Base-by-base conservation (phyloP, 1,284 basidiomycete genomes). In the Malassezia restricta region DNA sequence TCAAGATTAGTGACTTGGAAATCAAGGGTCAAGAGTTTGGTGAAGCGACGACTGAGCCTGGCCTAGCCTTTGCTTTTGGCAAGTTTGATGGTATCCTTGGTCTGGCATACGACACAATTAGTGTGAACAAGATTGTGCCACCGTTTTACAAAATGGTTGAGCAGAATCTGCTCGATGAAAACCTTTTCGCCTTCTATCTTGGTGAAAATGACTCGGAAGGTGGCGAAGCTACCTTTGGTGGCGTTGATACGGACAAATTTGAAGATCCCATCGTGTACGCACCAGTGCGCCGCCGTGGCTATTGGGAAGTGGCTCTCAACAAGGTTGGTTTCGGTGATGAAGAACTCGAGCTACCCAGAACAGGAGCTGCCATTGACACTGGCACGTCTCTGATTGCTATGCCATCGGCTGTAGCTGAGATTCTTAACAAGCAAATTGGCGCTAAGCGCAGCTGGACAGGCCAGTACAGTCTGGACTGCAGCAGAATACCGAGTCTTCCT, bases 71-170 rank as follows among this genome's bases (percentile, higher is more conserved):
- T 74, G 92, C 92, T 24, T 65, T 70, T 47, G 92, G 87, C 75
- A 88, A 86, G 83, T 89, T 73, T 72, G 91, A 96, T 74, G 92
- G 91, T 60, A 96, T 96, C 64, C 78, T 95, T 32, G 94, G 94
- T 65, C 83, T 99, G 56, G 94, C 77, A 9, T 98, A 95, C 74
- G 84, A 96, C 77, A 94, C 89, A 54, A 98, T 99, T 70, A 81
- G 87, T 9, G 94, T 99, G 62, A 90, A 94, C 77, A 82, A 83
- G 67, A 88, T 96, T 64, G 81, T 82, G 1, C 94, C 94, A 43
- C 92, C 94, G 1, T 91, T 98, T 77, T 96, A 95, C 77, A 84
- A 80, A 75, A 87, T 98, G 88, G 78, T 98, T 65, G 77, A 87
- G 74, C 79, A 91, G 71, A 80, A 79, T 32, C 79, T 96, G 43